Evolutionary conservation across 2,329 filamentous ascomycete species (phyloP), one percentile per base, ranked within the genome.

Genomic region (Claviceps citrina): DNA sequence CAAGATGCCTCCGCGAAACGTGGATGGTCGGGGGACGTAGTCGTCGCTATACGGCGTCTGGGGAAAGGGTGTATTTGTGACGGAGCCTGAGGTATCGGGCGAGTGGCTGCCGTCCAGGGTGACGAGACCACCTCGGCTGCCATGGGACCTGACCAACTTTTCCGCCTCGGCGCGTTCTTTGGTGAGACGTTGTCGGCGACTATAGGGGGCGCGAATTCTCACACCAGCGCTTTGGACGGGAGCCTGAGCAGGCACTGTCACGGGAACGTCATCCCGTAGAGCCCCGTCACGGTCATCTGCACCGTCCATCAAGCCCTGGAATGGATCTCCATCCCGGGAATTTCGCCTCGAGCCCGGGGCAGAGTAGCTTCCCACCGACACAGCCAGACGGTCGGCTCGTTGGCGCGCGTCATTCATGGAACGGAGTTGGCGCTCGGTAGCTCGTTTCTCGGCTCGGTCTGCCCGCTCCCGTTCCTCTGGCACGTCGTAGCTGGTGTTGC

Each of bases 1-100:
- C 1, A 93, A 63, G 35, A 89, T 73, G 24, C 84, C 82, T 24
- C 78, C 79, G 37, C 78, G 74, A 54, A 84, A 87, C 46, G 78
- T 71, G 18, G 67, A 61, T 4, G 82, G 82, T 31, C 68, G 67
- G 33, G 78, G 75, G 15, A 83, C 71, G 51, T 83, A 84, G 41
- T 64, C 61, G 34, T 62, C 56, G 12, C 51, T 52, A 41, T 73
- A 69, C 32, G 73, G 70, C 18, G 70, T 65, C 32, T 73, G 65
- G 15, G 53, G 46, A 8, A 58, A 47, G 1, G 62, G 61, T 2
- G 61, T 64, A 5, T 52, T 53, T 7, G 57, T 60, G 32, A 61
- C 60, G 27, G 62, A 64, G 13, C 62, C 60, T 27, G 62, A 64
- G 13, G 50, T 46, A 8, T 38, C 43, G 15, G 48, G 43, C 19